These are phyloP conservation scores for Epichloe uncinata DNA, from an alignment of 2,329 filamentous ascomycete species.

Conservation along the genomic window DNA sequence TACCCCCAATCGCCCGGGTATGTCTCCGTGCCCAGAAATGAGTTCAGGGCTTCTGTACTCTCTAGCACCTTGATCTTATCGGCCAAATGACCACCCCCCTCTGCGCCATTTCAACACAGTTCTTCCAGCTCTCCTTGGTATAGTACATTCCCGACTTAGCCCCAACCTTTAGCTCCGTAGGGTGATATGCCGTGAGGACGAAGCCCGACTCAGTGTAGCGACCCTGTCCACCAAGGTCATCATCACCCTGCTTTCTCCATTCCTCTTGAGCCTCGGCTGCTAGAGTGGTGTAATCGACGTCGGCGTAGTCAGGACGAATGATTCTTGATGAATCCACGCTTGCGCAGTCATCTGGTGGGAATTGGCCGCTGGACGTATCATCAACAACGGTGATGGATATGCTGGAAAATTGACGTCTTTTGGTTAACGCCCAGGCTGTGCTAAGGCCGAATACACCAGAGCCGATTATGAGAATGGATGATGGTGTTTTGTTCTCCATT, in stretches of 20 bases:
- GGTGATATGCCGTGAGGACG: constrained; percentile 44
- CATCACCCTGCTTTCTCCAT: constrained; percentile 49
- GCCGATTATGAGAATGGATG: constrained; percentile 53
- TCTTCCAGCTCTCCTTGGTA: constrained; percentile 45
- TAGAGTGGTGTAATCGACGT: constrained; percentile 61
- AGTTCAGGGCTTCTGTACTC: constrained; percentile 28
- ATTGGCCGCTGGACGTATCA: constrained; percentile 35
- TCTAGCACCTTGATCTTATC: constrained; percentile 33
- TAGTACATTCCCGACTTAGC: constrained; percentile 41
- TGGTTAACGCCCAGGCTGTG: constrained; percentile 54
- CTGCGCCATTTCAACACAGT: constrained; percentile 38
- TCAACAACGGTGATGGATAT: constrained; percentile 48
- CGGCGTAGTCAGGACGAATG: constrained; percentile 65
- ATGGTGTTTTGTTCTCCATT: constrained; percentile 21
- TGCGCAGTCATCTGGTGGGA: constrained; percentile 45
- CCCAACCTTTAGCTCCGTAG: constrained; percentile 14
- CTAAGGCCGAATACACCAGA: constrained; percentile 50
- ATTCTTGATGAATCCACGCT: constrained; percentile 52
- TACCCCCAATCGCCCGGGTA: constrained; percentile 55
- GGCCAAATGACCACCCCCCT: constrained; percentile 21
- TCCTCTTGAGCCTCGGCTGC: constrained; percentile 54
- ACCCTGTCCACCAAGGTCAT: constrained; percentile 45
- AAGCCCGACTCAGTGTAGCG: constrained; percentile 61
- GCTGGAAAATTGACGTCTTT: constrained; percentile 39
- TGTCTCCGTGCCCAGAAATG: constrained; percentile 32